Evolutionary conservation across 805 yeast genomes (phyloP), one percentile per base, ranked within the genome.

Genomic region (Pichia phayaonensis): DNA sequence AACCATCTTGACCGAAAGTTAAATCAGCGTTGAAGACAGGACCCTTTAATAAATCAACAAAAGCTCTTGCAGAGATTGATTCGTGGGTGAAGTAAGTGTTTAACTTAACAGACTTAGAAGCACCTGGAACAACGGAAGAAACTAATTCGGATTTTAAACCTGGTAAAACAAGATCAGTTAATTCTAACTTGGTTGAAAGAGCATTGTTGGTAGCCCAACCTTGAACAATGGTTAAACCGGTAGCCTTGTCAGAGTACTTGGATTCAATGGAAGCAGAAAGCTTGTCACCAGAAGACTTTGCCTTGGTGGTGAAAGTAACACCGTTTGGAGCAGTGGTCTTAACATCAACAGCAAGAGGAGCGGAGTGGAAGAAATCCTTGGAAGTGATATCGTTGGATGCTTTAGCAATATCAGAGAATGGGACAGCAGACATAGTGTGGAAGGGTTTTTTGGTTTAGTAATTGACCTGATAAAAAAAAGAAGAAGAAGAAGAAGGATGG

Each of bases 201-300:
- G 85, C 79, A 72, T 92, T 92, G 71, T 95, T 84, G 63, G 95
- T 88, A 76, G 90, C 84, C 97, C 98, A 90, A 68, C 97, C 96
- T 79, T 94, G 98, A 61, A 97, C 90, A 67, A 94, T 75, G 58
- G 97, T 82, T 66, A 94, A 77, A 58, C 97, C 97, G 56, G 94
- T 76, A 56, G 90, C 79, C 79, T 89, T 89, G 81, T 94, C 99
- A 55, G 86, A 73, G 78, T 84, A 87, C 77, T 87, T 89, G 63
- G 95, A 86, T 74, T 94, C 98, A 53, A 94, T 74, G 66, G 85
- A 81, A 61, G 96, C 95, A 56, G 90, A 82, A 61, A 94, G 81
- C 61, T 95, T 75, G 66, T 83, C 87, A 64, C 84, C 78, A 57
- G 83, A 77, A 29, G 56, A 51, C 76, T 89, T 90, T 70, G 96